These are phyloP conservation scores for Cladophialophora bantiana DNA, from an alignment of 2,329 filamentous ascomycete genomes.

Conservation along the genomic window DNA sequence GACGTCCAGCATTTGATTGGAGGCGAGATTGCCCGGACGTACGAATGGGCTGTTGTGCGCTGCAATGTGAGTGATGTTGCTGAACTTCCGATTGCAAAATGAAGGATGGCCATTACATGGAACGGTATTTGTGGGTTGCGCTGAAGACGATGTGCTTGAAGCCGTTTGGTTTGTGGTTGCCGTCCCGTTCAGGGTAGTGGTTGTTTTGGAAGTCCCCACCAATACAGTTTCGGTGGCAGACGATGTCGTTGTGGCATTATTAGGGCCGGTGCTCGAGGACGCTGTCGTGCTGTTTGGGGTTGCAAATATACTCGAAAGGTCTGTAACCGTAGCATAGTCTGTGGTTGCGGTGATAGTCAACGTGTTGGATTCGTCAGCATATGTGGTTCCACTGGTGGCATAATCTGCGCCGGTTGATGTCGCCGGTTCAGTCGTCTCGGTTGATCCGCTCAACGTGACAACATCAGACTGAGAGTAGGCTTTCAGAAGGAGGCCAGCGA, in stretches of 20 bases:
- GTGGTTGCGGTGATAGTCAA: constrained; percentile 43
- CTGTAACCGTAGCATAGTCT: constrained; percentile 39
- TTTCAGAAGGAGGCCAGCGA: constrained; percentile 21
- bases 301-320: constrained; percentile 33
- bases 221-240: constrained; percentile 47
- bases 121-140: constrained; percentile 70
- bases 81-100: constrained; percentile 77
- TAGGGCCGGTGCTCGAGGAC: constrained; percentile 31
- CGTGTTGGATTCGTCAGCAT: constrained; percentile 38
- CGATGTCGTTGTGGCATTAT: constrained; percentile 41
- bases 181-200: constrained; percentile 57
- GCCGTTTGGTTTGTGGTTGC: constrained; percentile 55
- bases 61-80: constrained; percentile 79
- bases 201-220: constrained; percentile 46
- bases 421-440: constrained; percentile 29
- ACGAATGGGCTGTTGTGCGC: constrained; percentile 85
- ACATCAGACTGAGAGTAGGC: constrained; percentile 23
- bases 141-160: constrained; percentile 54
- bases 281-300: constrained; percentile 33
- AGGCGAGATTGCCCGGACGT: constrained; percentile 71
- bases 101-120: constrained; percentile 82
- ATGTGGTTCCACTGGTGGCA: constrained; percentile 43
- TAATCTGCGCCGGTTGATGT: constrained; percentile 35
- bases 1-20: constrained; percentile 76
- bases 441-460: constrained; percentile 11